Evolutionary conservation across 352 stramenopile genomes (phyloP).

Genomic region (Phytopythium sindhum): DNA sequence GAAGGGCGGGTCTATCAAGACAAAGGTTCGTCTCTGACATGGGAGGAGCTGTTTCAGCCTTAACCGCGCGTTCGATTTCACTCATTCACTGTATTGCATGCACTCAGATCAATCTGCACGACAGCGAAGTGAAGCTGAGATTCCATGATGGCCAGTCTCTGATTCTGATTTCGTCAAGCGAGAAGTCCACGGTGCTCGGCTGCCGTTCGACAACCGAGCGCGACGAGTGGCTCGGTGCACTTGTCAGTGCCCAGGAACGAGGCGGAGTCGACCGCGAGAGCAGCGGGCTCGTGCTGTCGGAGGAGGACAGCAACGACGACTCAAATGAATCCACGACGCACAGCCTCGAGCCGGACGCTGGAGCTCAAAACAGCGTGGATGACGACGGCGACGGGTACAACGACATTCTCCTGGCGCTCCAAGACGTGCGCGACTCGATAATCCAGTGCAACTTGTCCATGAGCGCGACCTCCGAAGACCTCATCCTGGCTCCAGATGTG

Average conservation of each 20-base stretch:
- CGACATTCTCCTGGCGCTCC: conserved; percentile 51
- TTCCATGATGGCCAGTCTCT: conserved; percentile 63
- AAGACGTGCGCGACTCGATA: conserved; percentile 62
- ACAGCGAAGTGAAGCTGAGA: conserved; percentile 45
- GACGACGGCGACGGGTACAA: conserved; percentile 39
- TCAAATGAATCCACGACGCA: neutral
- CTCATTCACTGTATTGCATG: conserved; percentile 31
- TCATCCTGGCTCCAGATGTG: conserved; percentile 12
- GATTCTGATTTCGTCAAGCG: conserved; percentile 45
- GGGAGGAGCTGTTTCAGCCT: neutral
- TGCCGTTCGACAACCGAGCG: conserved; percentile 42
- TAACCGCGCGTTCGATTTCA: neutral
- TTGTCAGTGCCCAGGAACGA: conserved; percentile 47
- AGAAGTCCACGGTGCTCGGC: conserved; percentile 43
- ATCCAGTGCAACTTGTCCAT: conserved; percentile 57
- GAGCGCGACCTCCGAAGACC: conserved; percentile 25
- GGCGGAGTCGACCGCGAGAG: conserved; percentile 35
- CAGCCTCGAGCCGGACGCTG: conserved; percentile 5
- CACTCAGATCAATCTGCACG: conserved; percentile 53
- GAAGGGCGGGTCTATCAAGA: conserved; percentile 46
- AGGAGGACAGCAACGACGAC: conserved; percentile 31
- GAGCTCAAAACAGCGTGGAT: conserved; percentile 16
- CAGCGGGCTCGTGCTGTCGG: conserved; percentile 36
- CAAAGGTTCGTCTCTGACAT: conserved; percentile 33
- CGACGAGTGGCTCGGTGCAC: conserved; percentile 58